Percentiles rank a stretch among this genome's conserved stretches.
Conservation (phyloP, 139 green algal species). For the Chlamydomonas sp. region DNA sequence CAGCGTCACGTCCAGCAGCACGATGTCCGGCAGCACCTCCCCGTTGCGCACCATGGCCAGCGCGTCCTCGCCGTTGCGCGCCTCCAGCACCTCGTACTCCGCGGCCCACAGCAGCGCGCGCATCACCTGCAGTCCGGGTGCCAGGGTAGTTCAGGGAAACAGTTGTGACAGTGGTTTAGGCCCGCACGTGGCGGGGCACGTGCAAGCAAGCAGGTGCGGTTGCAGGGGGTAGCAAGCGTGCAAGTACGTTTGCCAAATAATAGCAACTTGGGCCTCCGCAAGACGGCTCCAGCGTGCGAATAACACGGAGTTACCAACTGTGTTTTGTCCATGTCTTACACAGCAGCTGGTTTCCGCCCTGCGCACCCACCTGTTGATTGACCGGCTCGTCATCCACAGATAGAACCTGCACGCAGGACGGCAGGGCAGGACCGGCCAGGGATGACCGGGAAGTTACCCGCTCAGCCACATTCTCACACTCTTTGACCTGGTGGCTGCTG, state of each 20-base stretch:
- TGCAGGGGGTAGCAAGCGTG: too few relatives aligned
- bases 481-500: too few relatives aligned
- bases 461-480: background rate
- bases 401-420: constrained; percentile 45
- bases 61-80: constrained; percentile 50
- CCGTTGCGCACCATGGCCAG: constrained; percentile 13
- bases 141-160: too few relatives aligned
- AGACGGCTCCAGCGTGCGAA: too few relatives aligned
- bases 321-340: background rate
- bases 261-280: too few relatives aligned
- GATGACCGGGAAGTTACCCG: background rate
- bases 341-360: background rate
- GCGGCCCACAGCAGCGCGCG: constrained; percentile 54
- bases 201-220: too few relatives aligned
- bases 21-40: constrained; percentile 46
- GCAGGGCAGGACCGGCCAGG: background rate
- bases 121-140: constrained; percentile 47
- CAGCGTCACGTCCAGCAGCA: constrained; percentile 59
- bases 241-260: too few relatives aligned
- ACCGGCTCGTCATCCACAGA: constrained; percentile 67
- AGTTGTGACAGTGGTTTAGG: too few relatives aligned
- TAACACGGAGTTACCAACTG: too few relatives aligned
- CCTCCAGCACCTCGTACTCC: constrained; percentile 55
- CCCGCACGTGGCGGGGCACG: too few relatives aligned
- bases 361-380: constrained; percentile 55